Conservation (phyloP, 2,329 filamentous ascomycete genomes). For the Hirsutella rhossiliensis region DNA sequence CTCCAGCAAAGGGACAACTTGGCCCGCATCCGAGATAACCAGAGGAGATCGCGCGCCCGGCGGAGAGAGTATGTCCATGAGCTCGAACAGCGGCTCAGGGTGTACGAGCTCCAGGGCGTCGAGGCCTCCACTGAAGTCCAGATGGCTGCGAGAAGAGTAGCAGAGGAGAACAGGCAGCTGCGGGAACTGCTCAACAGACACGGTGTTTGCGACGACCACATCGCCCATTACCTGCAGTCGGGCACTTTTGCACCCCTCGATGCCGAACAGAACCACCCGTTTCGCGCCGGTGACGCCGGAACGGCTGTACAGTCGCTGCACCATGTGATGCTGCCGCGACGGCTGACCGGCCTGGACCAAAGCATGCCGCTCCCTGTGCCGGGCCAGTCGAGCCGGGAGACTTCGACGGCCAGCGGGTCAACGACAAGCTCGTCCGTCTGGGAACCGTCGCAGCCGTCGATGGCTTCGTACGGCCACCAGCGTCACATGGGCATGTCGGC, state of each 20-base stretch:
- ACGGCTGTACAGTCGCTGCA: constrained; percentile 22
- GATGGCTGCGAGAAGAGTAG: constrained; percentile 52
- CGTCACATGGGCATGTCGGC: constrained; percentile 2
- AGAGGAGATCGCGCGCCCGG: constrained; percentile 61
- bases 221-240: constrained; percentile 29
- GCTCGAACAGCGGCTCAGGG: constrained; percentile 48
- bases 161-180: constrained; percentile 56
- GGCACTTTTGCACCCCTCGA: constrained; percentile 5
- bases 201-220: constrained; percentile 44
- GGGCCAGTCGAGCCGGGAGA: constrained; percentile 19
- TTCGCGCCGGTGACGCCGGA: constrained; percentile 11
- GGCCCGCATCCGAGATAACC: constrained; percentile 61
- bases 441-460: constrained; percentile 16
- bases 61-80: constrained; percentile 63
- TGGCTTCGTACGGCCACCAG: constrained; percentile 15
- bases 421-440: constrained; percentile 19
- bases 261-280: constrained; percentile 5
- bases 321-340: constrained; percentile 23
- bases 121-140: constrained; percentile 63
- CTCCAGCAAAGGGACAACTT: constrained; percentile 25
- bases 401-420: constrained; percentile 19
- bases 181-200: constrained; percentile 43
- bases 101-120: constrained; percentile 52
- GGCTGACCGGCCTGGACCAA: constrained; percentile 16
- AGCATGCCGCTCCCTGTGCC: constrained; percentile 14